Conservation (phyloP, 495 filamentous ascomycete genomes). For the Trichocladium antarcticum region DNA sequence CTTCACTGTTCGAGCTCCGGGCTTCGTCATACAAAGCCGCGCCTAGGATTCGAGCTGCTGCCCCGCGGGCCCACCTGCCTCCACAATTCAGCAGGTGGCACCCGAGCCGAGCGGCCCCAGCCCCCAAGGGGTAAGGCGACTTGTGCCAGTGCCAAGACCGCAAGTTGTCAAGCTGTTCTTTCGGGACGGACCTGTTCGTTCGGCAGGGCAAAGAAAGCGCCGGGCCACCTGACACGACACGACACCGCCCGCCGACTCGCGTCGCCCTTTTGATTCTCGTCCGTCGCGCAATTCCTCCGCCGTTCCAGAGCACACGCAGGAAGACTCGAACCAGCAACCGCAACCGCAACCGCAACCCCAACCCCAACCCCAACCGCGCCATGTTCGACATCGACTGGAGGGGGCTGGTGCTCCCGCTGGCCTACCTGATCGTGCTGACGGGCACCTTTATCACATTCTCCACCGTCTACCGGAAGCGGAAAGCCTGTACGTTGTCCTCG, state of each 20-base stretch:
- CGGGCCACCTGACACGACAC: conserved; percentile 3
- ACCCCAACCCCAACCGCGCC: conserved; percentile 2
- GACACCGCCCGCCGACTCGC: background rate
- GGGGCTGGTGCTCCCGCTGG: conserved; percentile 66
- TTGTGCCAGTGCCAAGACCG: conserved; percentile 9
- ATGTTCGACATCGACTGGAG: conserved; percentile 66
- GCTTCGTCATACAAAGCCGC: conserved; percentile 21
- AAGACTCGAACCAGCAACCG: background rate
- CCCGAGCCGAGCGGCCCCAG: too few relatives aligned
- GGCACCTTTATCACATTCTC: conserved; percentile 88
- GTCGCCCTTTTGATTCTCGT: background rate
- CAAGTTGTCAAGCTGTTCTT: conserved; percentile 33
- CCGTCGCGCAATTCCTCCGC: background rate
- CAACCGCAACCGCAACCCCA: too few relatives aligned
- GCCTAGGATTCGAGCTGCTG: conserved; percentile 15
- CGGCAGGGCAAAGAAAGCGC: background rate
- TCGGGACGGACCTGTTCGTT: conserved; percentile 15
- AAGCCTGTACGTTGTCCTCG: conserved; percentile 55
- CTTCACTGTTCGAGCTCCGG: conserved; percentile 1
- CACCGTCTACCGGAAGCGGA: conserved; percentile 83
- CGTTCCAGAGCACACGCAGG: background rate
- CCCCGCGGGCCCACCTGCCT: conserved; percentile 11
- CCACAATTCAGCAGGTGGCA: too few relatives aligned
- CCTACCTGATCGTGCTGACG: conserved; percentile 76
- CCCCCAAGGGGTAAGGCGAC: background rate